A percentile compares a stretch with the other conserved stretches of the same genome.
These are phyloP conservation scores for Zoysia pacifica DNA, from an alignment of 176 grass and related monocot genomes.

Conservation along the genomic window DNA sequence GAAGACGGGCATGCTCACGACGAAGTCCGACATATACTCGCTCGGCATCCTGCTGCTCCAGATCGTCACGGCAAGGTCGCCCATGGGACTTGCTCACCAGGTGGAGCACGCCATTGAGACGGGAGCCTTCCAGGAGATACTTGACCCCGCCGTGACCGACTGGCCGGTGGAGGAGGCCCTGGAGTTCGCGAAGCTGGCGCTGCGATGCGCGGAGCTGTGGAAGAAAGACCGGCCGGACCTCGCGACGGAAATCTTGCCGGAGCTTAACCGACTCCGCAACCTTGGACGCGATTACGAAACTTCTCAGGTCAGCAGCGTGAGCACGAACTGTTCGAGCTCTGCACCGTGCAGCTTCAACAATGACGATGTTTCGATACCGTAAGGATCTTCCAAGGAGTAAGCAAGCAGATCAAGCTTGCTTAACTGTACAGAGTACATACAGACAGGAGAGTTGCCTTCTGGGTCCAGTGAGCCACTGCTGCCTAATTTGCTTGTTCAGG, in stretches of 20 bases:
- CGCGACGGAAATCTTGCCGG: slow-evolving; percentile 63
- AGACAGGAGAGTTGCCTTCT: slow-evolving; percentile 26
- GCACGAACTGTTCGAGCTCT: slow-evolving; percentile 47
- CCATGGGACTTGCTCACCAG: slow-evolving; percentile 80
- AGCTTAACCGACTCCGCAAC: slow-evolving; percentile 60
- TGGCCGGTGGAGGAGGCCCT: slow-evolving; percentile 84
- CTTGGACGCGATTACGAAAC: slow-evolving; percentile 57
- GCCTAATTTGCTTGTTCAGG: slow-evolving; percentile 27
- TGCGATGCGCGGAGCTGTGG: slow-evolving; percentile 70
- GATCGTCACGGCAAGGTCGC: slow-evolving; percentile 76
- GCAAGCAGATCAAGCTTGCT: slow-evolving; percentile 20
- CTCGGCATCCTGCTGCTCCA: slow-evolving; percentile 83
- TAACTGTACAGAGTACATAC: slow-evolving; percentile 14
- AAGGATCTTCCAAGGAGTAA: slow-evolving; percentile 5
- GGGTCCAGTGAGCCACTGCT: slow-evolving; percentile 19
- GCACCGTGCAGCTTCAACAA: slow-evolving; percentile 36
- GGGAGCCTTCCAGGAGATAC: slow-evolving; percentile 67
- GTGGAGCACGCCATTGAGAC: slow-evolving; percentile 66
- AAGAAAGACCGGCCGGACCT: slow-evolving; percentile 86
- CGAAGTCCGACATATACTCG: slow-evolving; percentile 86
- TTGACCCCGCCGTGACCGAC: slow-evolving; percentile 59
- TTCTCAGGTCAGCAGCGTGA: slow-evolving; percentile 32
- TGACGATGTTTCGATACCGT: slow-evolving; percentile 26
- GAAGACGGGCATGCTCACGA: slow-evolving; percentile 85
- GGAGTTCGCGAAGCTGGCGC: slow-evolving; percentile 53